A percentile compares a stretch with the other conserved stretches of the same genome.
phyloP scores from a whole-genome alignment of 352 stramenopile species.

The Globisporangium solare region DNA sequence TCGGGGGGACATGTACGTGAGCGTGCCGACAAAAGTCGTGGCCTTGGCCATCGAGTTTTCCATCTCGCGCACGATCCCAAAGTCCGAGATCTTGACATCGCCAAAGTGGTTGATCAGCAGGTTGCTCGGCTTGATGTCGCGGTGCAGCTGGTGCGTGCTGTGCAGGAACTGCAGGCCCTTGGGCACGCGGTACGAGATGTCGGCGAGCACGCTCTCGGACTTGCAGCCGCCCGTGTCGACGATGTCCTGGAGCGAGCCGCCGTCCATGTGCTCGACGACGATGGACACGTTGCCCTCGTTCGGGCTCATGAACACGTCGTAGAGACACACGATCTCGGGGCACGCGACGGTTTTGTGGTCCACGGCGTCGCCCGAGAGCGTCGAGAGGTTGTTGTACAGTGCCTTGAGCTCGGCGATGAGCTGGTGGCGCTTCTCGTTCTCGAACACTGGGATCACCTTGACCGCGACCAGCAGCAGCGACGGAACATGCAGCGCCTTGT shows the following conservation, averaged over 20 bases:
- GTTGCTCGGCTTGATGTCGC: constrained; percentile 94
- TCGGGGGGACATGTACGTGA: constrained; percentile 94
- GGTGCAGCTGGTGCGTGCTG: constrained; percentile 86
- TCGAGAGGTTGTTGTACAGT: constrained; percentile 84
- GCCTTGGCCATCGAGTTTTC: constrained; percentile 84
- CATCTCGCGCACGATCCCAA: constrained; percentile 83
- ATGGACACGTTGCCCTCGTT: constrained; percentile 90
- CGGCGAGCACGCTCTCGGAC: constrained; percentile 84
- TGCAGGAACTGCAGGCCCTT: constrained; percentile 89
- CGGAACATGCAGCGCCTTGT: constrained; percentile 87
- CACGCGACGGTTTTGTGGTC: constrained; percentile 52
- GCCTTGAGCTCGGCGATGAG: constrained; percentile 84
- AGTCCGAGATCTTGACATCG: constrained; percentile 88
- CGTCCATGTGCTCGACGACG: constrained; percentile 96
- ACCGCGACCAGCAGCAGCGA: constrained; percentile 87
- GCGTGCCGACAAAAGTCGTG: constrained; percentile 90
- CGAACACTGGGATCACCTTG: constrained; percentile 89
- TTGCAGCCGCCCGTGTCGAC: constrained; percentile 86
- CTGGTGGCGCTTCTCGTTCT: constrained; percentile 85
- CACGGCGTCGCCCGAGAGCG: constrained; percentile 46
- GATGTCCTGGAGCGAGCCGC: constrained; percentile 91
- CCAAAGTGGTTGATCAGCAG: constrained; percentile 91
- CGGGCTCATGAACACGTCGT: constrained; percentile 93
- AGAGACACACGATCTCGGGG: constrained; percentile 88
- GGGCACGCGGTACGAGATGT: constrained; percentile 86